Base-by-base conservation (phyloP, 2,329 filamentous ascomycete species). In the Pseudocercospora musae region DNA sequence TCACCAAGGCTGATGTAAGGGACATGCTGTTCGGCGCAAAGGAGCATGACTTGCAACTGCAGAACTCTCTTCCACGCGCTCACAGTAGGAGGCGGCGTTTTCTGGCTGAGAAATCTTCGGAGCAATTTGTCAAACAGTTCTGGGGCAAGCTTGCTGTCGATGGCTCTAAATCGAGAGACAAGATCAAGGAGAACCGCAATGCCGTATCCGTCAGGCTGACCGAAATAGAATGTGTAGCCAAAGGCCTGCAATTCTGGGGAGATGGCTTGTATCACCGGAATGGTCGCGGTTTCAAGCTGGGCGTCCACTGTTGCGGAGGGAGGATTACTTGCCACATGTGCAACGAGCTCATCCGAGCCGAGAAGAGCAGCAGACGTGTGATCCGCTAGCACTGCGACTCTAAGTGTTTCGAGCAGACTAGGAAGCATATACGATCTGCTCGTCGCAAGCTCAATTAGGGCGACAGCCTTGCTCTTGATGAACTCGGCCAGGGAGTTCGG, bases 11-110 rank as follows among this genome's bases (percentile, higher is more conserved):
- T 58, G 4, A 57, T 18, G 5, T 27, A 50, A 13, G 63, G 60
- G 1, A 78, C 61, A 33, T 73, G 75, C 29, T 74, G 73, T 58
- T 81, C 78, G 7, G 70, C 69, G 15, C 81, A 74, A 0, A 82
- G 59, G 1, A 82, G 68, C 70, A 82, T 75, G 18, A 76, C 72
- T 59, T 82, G 80, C 9, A 82, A 69, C 60, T 82, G 80, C n/a
- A 80, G 64, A 0, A 77, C 75, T n/a, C 76, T 75, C 66, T 83
- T 83, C 79, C 79, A 82, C 52, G 77, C 76, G 62, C 73, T 78
- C 42, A 81, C 77, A 37, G 78, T 77, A 3, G 78, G 78, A 9
- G 78, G 70, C 2, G 79, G 77, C 10, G 72, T 66, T 63, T 76
- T 78, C 62, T 82, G 81, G 11, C 69, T 67, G 20, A 69, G 68